Base-by-base conservation (phyloP, 2,329 filamentous ascomycete genomes). In the Monosporascus sp. region DNA sequence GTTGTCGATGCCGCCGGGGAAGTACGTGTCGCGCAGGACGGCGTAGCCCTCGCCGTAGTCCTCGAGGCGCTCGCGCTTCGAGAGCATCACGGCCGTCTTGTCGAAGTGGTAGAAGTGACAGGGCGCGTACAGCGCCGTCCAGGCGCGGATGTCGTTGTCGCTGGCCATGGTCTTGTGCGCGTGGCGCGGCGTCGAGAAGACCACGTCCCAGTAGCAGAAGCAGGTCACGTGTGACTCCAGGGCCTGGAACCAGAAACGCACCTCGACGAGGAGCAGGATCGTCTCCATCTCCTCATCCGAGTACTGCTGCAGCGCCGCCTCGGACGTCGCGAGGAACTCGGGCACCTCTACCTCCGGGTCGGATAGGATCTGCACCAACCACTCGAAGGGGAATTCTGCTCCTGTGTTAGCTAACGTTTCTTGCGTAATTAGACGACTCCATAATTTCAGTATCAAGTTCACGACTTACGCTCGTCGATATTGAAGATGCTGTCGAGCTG, bases 1-100 rank as follows among this genome's bases (percentile, higher is more conserved):
- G 20, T 58, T 53, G 24, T 54, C 55, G n/a, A 54, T 53, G 38
- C 51, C 55, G 6, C 24, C 9, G 1, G 55, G 57, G 44, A 54
- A 58, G 38, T 54, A 56, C 14, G 31, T 44, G 5, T 47, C 14
- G 4, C 50, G 41, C 20, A 56, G 50, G 4, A 7, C 19, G 19
- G 37, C 48, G 45, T 49, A 55, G 24, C 22, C 48, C 2, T 20
- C 9, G 45, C 45, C 50, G 45, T 41, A 50, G 41, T 53, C 35
- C 37, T 31, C 27, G 27, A 31, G 27, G 9, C 54, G 49, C 1
- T 22, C 26, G 26, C 40, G 48, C 9, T 24, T 19, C 27, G 27
- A 31, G 9, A 31, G 27, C 27, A 31, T 31, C 27, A 31, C 27
- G 27, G 27, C 27, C 27, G 27, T 31, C 27, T 31, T 31, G 9